A percentile compares a stretch with the other conserved stretches of the same genome.
phyloP scores from a whole-genome alignment of 129 eudicot genomes.

The Ambrosia artemisiifolia region DNA sequence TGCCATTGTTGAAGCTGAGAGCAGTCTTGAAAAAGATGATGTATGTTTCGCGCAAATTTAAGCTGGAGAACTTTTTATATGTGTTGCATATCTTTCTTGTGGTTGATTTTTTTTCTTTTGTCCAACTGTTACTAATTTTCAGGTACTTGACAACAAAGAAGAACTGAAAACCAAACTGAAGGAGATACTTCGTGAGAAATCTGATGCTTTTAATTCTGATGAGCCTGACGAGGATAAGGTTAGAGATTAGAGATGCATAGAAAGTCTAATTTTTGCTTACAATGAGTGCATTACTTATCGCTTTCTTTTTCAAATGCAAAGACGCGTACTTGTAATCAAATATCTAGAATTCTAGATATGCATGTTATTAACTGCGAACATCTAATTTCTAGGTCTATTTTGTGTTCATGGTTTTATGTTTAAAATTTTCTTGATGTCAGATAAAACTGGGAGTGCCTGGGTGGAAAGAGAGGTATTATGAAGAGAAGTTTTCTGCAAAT shows the following conservation, averaged over 20 bases:
- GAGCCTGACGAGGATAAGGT: conserved; percentile 90
- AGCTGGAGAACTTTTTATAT: not conserved
- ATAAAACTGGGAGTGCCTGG: conserved; percentile 88
- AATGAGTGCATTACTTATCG: not conserved
- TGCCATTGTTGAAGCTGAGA: conserved; percentile 93
- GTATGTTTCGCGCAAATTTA: conserved; percentile 39
- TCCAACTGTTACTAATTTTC: conserved; percentile 4
- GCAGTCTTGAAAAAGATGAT: conserved; percentile 59
- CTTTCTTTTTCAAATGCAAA: not conserved
- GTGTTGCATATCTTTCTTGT: not conserved
- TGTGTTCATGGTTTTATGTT: not conserved
- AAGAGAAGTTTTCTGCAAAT: conserved; percentile 80
- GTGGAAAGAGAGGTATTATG: conserved; percentile 98
- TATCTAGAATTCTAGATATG: not conserved
- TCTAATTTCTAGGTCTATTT: not conserved
- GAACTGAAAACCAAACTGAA: conserved; percentile 80
- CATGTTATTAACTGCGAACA: not conserved
- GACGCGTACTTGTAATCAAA: conserved; percentile 7
- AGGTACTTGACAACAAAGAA: conserved; percentile 83
- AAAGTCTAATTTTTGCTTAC: not conserved
- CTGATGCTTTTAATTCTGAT: conserved; percentile 81
- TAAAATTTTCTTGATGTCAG: conserved; percentile 28
- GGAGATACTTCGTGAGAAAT: conserved; percentile 76
- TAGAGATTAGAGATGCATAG: conserved; percentile 19
- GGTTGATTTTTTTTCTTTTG: not conserved